Percentiles rank a stretch among this genome's conserved stretches.
phyloP scores from a whole-genome alignment of 305 asterid genomes.

The Plantago lanceolata region DNA sequence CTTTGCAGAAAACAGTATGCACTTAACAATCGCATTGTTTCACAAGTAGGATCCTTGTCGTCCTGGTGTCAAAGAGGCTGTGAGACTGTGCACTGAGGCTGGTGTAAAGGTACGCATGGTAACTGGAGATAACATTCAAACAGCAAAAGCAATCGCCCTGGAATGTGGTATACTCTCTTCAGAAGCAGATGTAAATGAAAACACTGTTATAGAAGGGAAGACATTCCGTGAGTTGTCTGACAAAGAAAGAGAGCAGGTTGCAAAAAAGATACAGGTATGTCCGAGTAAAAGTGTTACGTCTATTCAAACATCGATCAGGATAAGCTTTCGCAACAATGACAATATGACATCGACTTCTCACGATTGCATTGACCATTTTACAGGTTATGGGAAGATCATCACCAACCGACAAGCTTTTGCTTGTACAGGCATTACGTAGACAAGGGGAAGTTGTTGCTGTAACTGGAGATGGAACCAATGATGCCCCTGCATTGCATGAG shows the following conservation, averaged over 20 bases:
- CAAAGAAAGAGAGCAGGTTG: constrained; percentile 64
- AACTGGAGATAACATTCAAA: constrained; percentile 93
- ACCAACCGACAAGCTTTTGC: constrained; percentile 90
- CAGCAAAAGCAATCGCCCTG: constrained; percentile 93
- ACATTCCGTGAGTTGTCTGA: constrained; percentile 80
- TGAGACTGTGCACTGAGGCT: constrained; percentile 66
- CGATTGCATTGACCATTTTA: constrained; percentile 22
- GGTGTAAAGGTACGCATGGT: constrained; percentile 99
- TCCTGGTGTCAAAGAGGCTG: constrained; percentile 94
- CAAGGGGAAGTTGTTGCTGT: constrained; percentile 96
- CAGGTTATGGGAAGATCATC: constrained; percentile 98
- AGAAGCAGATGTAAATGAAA: constrained; percentile 56
- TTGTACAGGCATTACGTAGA: constrained; percentile 83
- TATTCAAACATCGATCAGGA: neutral
- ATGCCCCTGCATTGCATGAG: constrained; percentile 98
- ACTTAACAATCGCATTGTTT: neutral
- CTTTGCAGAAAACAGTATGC: neutral
- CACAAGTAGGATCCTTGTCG: constrained; percentile 89
- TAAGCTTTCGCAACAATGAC: constrained; percentile 18
- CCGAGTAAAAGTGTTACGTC: neutral
- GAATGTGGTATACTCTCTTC: constrained; percentile 89
- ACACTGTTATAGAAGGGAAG: constrained; percentile 81
- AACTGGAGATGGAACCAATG: constrained; percentile 97
- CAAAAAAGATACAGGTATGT: constrained; percentile 62
- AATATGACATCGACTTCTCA: constrained; percentile 16